Conservation (phyloP, 2,329 filamentous ascomycete genomes). For the Dothideomycetidae sp. region DNA sequence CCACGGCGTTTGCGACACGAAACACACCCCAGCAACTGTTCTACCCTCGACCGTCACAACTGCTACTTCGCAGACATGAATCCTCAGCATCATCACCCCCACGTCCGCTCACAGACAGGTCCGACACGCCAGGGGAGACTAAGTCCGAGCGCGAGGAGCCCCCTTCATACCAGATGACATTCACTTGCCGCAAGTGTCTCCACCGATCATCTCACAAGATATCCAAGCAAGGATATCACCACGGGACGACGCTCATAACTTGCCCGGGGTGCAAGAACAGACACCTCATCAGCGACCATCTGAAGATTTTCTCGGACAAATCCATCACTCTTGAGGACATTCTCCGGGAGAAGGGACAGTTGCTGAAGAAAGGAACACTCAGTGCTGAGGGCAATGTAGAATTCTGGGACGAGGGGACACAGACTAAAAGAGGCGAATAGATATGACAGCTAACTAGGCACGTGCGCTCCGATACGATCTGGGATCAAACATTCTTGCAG, state of each 20-base stretch:
- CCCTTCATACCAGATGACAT: slow-evolving; percentile 73
- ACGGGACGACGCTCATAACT: slow-evolving; percentile 74
- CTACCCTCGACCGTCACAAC: not conserved
- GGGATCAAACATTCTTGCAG: too few relatives aligned
- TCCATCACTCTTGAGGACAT: slow-evolving; percentile 63
- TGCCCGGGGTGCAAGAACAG: slow-evolving; percentile 77
- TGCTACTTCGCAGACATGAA: slow-evolving; percentile 9
- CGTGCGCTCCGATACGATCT: too few relatives aligned
- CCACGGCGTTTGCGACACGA: slow-evolving; percentile 2
- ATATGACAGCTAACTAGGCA: too few relatives aligned
- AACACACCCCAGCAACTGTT: not conserved
- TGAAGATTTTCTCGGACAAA: slow-evolving; percentile 64
- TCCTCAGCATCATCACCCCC: slow-evolving; percentile 7
- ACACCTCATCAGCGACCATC: slow-evolving; percentile 83
- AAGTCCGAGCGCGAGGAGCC: slow-evolving; percentile 24
- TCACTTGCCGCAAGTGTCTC: slow-evolving; percentile 73
- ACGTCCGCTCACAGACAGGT: slow-evolving; percentile 19
- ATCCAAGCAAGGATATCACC: slow-evolving; percentile 89
- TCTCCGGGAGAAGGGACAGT: slow-evolving; percentile 57
- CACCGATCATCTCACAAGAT: slow-evolving; percentile 69
- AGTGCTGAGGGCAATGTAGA: slow-evolving; percentile 76
- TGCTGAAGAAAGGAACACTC: slow-evolving; percentile 57
- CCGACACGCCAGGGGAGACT: slow-evolving; percentile 13
- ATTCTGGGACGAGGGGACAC: slow-evolving; percentile 83
- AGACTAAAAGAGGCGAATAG: too few relatives aligned